Base-by-base conservation (phyloP, 306 rosid species). In the Leucaena leucocephala region DNA sequence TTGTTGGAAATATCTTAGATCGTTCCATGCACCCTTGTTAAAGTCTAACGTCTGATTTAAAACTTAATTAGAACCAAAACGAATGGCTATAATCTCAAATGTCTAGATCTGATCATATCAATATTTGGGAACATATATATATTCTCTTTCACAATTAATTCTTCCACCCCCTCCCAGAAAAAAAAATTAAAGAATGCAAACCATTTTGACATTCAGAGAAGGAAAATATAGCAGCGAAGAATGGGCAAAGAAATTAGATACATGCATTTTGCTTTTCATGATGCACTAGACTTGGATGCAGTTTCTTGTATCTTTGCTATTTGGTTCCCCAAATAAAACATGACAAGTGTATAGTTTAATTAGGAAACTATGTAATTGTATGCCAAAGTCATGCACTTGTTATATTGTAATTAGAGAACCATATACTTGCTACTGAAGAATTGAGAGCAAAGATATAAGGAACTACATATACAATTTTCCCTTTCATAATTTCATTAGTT, bases 51-150 rank as follows among this genome's bases (percentile, higher is more conserved):
- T 76, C 61, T 14, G 33, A 14, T 68, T 69, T 42, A 58, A 52
- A 42, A 19, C 40, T 52, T 9, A n/a, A 62, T 19, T 12, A 34
- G 38, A 8, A 68, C 48, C 67, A 58, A 38, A 58, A 68, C 6
- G 9, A 38, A 21, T n/a, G 45, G 44, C 79, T 67, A 19, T 55
- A 21, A 19, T 55, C 33, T 39, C 50, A 72, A 46, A 63, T 49
- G 44, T 36, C 70, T 73, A 77, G 61, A 68, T 58, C 38, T 74
- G 71, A 68, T 61, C 64, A 58, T 78, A 54, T 69, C 34, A 83
- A 38, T 27, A 59, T 40, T 52, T 55, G 77, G 67, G 48, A 58
- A 15, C 9, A 13, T 7, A 7, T 59, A 39, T 59, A 36, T 69
- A 27, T 48, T 76, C 39, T 69, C 13, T 76, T 38, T 59, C 36